Percentiles rank a stretch among this genome's conserved stretches.
Conservation (phyloP, 108 stramenopile genomes). For the Bacterosira constricta region DNA sequence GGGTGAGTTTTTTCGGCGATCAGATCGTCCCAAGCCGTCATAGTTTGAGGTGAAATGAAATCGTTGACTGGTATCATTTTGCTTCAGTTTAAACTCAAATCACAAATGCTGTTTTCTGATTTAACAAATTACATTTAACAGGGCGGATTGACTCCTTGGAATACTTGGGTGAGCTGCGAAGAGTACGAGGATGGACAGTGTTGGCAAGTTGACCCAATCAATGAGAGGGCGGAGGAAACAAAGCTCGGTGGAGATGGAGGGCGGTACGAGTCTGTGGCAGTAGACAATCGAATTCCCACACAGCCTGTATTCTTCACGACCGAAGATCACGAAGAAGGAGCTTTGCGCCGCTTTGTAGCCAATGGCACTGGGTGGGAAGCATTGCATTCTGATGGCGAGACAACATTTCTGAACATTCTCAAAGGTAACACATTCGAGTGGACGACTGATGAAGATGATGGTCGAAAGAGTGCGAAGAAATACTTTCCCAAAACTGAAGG, state of each 20-base stretch:
- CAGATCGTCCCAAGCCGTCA: no score
- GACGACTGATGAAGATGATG: conserved; percentile 25
- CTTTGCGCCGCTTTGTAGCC: conserved; percentile 52
- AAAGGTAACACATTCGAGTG: conserved; percentile 36
- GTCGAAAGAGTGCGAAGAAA: neutral
- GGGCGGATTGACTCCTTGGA: conserved; percentile 37
- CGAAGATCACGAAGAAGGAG: conserved; percentile 53
- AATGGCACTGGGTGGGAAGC: conserved; percentile 26
- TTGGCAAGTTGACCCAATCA: conserved; percentile 54
- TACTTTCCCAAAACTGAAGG: conserved; percentile 53
- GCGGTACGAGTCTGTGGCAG: conserved; percentile 47
- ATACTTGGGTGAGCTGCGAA: conserved; percentile 46
- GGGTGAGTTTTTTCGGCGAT: no score
- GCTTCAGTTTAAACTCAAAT: no score
- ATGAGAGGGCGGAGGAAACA: conserved; percentile 27
- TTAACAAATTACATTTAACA: conserved; percentile 1
- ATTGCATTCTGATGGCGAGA: conserved; percentile 2
- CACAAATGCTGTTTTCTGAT: no score
- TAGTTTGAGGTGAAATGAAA: no score
- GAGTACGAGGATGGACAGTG: conserved; percentile 15
- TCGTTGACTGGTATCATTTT: no score
- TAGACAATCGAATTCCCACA: conserved; percentile 16
- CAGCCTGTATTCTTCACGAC: conserved; percentile 54
- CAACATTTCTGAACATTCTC: neutral
- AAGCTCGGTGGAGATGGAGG: conserved; percentile 30